Conservation (phyloP, 2,329 filamentous ascomycete species). For the Sarocladium oryzae region DNA sequence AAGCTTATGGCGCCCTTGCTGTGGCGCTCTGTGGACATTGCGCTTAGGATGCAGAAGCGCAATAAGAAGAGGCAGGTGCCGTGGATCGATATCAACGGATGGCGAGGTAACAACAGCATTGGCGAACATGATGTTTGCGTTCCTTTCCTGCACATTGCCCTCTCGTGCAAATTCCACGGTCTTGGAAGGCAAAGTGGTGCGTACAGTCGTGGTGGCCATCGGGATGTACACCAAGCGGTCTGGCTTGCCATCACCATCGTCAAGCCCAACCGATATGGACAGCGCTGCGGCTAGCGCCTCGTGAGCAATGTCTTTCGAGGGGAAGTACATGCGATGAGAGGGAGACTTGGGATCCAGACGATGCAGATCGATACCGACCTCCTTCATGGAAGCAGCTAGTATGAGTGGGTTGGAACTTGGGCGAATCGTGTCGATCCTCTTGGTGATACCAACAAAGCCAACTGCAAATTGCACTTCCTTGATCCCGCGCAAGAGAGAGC, state of each 20-base stretch:
- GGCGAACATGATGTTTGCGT: slow-evolving; percentile 92
- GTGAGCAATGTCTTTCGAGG: slow-evolving; percentile 84
- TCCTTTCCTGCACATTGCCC: slow-evolving; percentile 72
- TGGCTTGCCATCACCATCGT: slow-evolving; percentile 79
- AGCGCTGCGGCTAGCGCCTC: slow-evolving; percentile 89
- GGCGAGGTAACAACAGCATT: slow-evolving; percentile 96
- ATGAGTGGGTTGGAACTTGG: slow-evolving; percentile 65
- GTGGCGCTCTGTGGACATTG: slow-evolving; percentile 25
- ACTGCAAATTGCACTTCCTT: slow-evolving; percentile 96
- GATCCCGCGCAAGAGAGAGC: slow-evolving; percentile 83
- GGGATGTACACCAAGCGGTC: slow-evolving; percentile 89
- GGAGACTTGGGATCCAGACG: slow-evolving; percentile 87
- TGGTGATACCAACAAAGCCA: slow-evolving; percentile 82
- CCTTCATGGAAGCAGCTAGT: slow-evolving; percentile 89
- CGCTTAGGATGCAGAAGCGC: slow-evolving; percentile 60
- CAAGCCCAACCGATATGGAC: slow-evolving; percentile 84
- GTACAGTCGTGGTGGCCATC: slow-evolving; percentile 93
- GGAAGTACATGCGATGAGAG: slow-evolving; percentile 97
- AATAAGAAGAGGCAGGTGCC: slow-evolving; percentile 79
- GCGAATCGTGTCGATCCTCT: slow-evolving; percentile 64
- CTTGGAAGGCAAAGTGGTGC: slow-evolving; percentile 91
- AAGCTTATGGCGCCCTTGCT: slow-evolving; percentile 54
- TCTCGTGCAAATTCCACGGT: slow-evolving; percentile 74
- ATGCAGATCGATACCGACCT: slow-evolving; percentile 88
- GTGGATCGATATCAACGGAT: slow-evolving; percentile 85